phyloP scores from a whole-genome alignment of 371 early-diverging fungal species.

The Gilbertella persicaria region DNA sequence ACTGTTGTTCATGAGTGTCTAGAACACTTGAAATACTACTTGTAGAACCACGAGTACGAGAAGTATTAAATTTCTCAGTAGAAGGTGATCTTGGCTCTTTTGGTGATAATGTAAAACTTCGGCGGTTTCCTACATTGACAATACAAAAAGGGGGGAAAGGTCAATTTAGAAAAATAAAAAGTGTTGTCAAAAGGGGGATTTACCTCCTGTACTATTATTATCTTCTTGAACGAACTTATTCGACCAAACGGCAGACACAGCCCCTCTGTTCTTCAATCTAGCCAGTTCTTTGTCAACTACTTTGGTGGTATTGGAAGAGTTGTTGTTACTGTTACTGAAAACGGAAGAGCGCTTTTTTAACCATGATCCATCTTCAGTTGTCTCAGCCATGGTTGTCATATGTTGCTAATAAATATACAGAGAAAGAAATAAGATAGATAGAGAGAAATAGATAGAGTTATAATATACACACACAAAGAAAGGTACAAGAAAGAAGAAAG shows the following conservation, averaged over 20 bases:
- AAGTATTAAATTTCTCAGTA: not conserved
- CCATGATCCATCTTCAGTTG: conserved; percentile 17
- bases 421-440: not conserved
- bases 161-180: conserved; percentile 1
- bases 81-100: conserved; percentile 17
- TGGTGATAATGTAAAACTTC: not conserved
- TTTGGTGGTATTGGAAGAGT: conserved; percentile 3
- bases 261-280: conserved; percentile 24
- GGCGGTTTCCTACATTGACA: not conserved
- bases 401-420: not conserved
- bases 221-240: conserved; percentile 33
- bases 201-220: conserved; percentile 24
- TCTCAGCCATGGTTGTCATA: conserved; percentile 1
- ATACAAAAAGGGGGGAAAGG: conserved; percentile 10
- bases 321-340: conserved; percentile 4
- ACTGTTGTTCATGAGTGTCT: not conserved
- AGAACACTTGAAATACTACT: not conserved
- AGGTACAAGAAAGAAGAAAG: not conserved
- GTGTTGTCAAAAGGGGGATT: not conserved
- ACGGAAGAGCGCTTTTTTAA: conserved; percentile 21
- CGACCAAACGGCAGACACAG: conserved; percentile 30
- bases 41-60: conserved; percentile 6
- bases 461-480: not conserved
- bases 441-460: not conserved
- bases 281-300: conserved; percentile 29